Conservation (phyloP, 2,329 filamentous ascomycete genomes). For the Cordyceps cicadae region DNA sequence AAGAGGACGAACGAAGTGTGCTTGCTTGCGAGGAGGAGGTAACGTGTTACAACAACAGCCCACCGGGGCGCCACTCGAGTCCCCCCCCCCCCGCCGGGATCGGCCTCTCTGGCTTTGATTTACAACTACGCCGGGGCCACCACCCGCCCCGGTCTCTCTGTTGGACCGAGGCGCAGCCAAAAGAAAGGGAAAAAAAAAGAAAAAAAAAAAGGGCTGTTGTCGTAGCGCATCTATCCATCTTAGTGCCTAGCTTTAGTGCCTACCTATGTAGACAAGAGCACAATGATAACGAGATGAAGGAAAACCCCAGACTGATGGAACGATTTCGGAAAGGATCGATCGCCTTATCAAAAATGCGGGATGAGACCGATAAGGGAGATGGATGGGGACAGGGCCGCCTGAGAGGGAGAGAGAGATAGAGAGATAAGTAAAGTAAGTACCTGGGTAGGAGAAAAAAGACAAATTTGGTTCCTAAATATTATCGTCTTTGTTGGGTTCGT, state of each 20-base stretch:
- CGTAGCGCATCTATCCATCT: too few species aligned
- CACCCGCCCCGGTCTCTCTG: background rate
- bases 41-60: background rate
- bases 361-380: background rate
- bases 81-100: conserved; percentile 10
- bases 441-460: too few species aligned
- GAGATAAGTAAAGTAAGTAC: too few species aligned
- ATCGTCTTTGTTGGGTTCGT: background rate
- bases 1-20: background rate
- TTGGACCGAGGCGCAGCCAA: background rate
- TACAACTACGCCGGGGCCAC: background rate
- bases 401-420: background rate
- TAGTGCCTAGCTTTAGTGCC: too few species aligned
- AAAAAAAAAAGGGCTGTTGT: too few species aligned
- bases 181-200: too few species aligned
- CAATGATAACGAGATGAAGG: background rate
- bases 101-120: background rate
- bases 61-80: background rate
- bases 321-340: background rate
- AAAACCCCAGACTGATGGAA: background rate
- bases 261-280: too few species aligned
- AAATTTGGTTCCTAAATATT: background rate
- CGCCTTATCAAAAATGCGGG: background rate
- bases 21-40: background rate
- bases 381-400: too few species aligned